Evolutionary conservation across 257 asterid genomes (phyloP), one percentile per base, ranked within the genome.

Genomic region (Thymus mandschuricus): DNA sequence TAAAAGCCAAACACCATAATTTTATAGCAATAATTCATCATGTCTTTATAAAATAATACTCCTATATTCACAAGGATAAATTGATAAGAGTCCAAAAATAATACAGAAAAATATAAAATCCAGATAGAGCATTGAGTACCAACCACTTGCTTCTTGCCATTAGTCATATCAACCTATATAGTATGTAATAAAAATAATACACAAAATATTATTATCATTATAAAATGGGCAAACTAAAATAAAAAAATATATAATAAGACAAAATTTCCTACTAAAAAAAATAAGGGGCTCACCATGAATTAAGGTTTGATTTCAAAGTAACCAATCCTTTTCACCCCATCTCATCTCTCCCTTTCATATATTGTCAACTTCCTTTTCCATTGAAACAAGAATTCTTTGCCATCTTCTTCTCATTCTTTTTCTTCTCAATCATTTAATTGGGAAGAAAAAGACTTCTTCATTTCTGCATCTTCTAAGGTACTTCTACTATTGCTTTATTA

Each of bases 251-350:
- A 68, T 15, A 12, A 38, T 2, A 48, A 41, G 27, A 31, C 59
- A 48, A 38, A 21, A 4, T 50, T 63, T 59, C 69, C 50, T 67
- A 34, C 38, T 2, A 34, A 34, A 3, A 1, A 38, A 21, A 66
- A 58, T 57, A 73, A 60, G 79, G 43, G 86, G 87, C 57, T 58
- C 43, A 52, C 77, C 84, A 66, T 74, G 63, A 62, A 74, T 82
- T 74, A 68, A 82, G 86, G 79, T 55, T 49, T 66, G 61, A 65
- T 41, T 65, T 65, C 54, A 57, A 58, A 71, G 54, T 40, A 55
- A 70, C 75, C 63, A 69, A 51, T 69, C 72, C 76, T 68, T 73
- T 60, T 59, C 55, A 60, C 70, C 9, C 48, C 4, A 43, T 55
- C 77, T 55, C 80, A 35, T 70, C 64, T 70, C 66, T 58, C 34